Base-by-base conservation (phyloP, 1,284 basidiomycete genomes). In the Pyrrhoderma noxium region DNA sequence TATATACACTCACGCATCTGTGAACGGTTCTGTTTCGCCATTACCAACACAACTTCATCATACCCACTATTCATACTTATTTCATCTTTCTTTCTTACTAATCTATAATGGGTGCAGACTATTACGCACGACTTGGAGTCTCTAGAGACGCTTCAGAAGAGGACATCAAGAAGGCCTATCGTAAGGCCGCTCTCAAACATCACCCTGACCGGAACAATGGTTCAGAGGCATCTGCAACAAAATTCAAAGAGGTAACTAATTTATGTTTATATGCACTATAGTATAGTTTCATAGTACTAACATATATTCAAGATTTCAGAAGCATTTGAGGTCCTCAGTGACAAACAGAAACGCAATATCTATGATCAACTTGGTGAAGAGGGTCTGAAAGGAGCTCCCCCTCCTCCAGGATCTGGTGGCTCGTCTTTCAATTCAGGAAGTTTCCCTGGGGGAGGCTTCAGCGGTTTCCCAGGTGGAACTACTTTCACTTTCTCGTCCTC, bases 311-410 rank as follows among this genome's bases (percentile, higher is more conserved):
- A 91, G 88, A 79, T 96, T 53, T 90, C 90, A 21, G 95, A 99
- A 73, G 95, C 95, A 0, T 98, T 95, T 62, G 95, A 99, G 67
- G 95, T 98, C 44, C 80, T 98, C 48, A 90, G 80, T 49, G 94
- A 98, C 69, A 85, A 87, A 70, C 79, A 98, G 67, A 99, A 98
- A 69, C 85, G 92, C 44, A 74, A 90, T 0, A 70, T 98, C 23
- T 99, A 96, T 60, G 95, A 99, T 67, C 92, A 95, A 60, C 88
- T 93, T 56, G 95, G 95, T 31, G 95, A 97, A 67, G 95, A 98
- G 58, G 95, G 95, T 1, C 76, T 98, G 58, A 97, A 98, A 66
- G 77, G 76, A 16, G 77, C 78, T 34, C 75, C 73, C 34, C 76
- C 73, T 0, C 67, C 70, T 13, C 61, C 77, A 27, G 27, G 27